Conservation (phyloP, 2,329 filamentous ascomycete genomes). For the Ceratocystis albifundus region DNA sequence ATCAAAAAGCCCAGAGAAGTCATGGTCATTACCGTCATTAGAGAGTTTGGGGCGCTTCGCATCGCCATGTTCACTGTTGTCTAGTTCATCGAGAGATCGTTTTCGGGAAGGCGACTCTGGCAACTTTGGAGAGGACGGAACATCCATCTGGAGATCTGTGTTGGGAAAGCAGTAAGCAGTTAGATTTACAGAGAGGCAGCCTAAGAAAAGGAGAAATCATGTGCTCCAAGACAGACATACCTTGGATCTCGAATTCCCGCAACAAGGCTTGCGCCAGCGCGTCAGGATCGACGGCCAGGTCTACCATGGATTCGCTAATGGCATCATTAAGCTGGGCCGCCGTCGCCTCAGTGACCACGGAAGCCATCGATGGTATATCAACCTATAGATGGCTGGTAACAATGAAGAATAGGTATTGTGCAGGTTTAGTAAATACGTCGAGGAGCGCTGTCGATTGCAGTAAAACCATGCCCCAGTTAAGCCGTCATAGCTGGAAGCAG, state of each 20-base stretch:
- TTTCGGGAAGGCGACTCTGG: conserved; percentile 18
- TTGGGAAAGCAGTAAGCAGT: neutral
- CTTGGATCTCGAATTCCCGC: conserved; percentile 22
- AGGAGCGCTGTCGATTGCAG: conserved; percentile 14
- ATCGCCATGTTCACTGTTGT: conserved; percentile 12
- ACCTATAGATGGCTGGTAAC: neutral
- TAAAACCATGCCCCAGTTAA: conserved; percentile 21
- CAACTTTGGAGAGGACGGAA: conserved; percentile 11
- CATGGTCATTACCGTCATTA: neutral
- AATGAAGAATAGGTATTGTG: neutral
- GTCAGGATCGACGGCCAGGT: conserved; percentile 21
- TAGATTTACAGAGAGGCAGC: neutral
- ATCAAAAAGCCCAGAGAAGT: conserved; percentile 20
- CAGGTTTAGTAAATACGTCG: neutral
- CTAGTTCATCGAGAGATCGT: conserved; percentile 16
- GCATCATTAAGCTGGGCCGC: conserved; percentile 16
- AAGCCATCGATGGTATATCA: conserved; percentile 16
- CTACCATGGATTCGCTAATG: conserved; percentile 11
- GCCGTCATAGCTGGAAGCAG: conserved; percentile 17
- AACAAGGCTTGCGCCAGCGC: conserved; percentile 22
- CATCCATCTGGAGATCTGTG: conserved; percentile 2
- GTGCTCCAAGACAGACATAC: conserved; percentile 3
- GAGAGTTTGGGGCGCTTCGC: conserved; percentile 23
- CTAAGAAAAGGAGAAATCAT: neutral
- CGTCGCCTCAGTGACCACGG: conserved; percentile 18